Evolutionary conservation across 2,329 filamentous ascomycete species (phyloP), one percentile per base, ranked within the genome.

Genomic region (Colletotrichum camelliae): DNA sequence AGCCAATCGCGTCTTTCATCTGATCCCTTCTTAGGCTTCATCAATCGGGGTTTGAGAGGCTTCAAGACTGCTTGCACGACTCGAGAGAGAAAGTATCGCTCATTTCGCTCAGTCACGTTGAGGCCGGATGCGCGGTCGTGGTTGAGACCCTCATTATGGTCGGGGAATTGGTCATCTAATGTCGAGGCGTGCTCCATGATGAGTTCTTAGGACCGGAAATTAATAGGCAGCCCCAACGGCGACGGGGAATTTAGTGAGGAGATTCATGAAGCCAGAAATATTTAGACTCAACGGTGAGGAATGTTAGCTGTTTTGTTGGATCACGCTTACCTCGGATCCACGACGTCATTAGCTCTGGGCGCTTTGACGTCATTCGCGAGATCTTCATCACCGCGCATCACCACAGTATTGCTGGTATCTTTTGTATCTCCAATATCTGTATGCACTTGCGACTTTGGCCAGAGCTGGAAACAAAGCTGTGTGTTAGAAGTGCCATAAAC

Each of bases 331-430:
- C 37, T 9, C 7, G 9, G 16, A 18, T 48, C 64, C 18, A 37
- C 39, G 43, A 67, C 65, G 65, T 67, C 65, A 67, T 67, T 33
- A 16, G 65, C 65, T 37, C 43, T 67, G 18, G 65, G 43, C 65
- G 29, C 29, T 2, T 67, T 55, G 65, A 67, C 65, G 43, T 67
- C 39, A 67, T 37, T 8, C 4, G 9, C 2, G 18, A 67, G 37
- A 67, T 3, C 13, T n/a, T 33, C 24, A 24, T 24, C 24, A 24
- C 24, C 24, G n/a, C n/a, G n/a, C n/a, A n/a, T n/a, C n/a, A n/a
- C n/a, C n/a, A n/a, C n/a, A n/a, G n/a, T n/a, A n/a, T n/a, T n/a
- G n/a, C n/a, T n/a, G n/a, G n/a, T n/a, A n/a, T n/a, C n/a, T n/a
- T n/a, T n/a, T n/a, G n/a, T n/a, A n/a, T n/a, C n/a, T n/a, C n/a